phyloP scores from a whole-genome alignment of 2,329 filamentous ascomycete genomes.

The Talaromyces sp. region DNA sequence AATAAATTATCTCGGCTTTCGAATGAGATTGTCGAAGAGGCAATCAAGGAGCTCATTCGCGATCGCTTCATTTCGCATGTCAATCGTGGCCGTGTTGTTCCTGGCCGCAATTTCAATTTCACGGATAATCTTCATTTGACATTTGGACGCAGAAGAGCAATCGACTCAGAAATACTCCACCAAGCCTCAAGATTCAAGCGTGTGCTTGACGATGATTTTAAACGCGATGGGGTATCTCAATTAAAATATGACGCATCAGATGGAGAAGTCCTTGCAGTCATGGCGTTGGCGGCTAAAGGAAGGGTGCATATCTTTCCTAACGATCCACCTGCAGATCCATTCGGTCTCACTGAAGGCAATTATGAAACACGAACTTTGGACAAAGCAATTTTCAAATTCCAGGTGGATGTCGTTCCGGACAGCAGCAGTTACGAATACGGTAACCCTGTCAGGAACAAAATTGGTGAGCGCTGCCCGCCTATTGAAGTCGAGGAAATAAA shows the following conservation, averaged over 20 bases:
- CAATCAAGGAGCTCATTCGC: constrained; percentile 40
- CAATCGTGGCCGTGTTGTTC: constrained; percentile 39
- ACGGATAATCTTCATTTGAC: constrained; percentile 41
- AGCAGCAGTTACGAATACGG: constrained; percentile 38
- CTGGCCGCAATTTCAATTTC: constrained; percentile 45
- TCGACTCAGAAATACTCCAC: constrained; percentile 40
- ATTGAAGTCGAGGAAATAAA: constrained; percentile 1
- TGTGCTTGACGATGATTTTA: constrained; percentile 40
- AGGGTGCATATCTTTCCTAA: constrained; percentile 36
- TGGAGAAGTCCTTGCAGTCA: constrained; percentile 43
- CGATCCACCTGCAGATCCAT: constrained; percentile 44
- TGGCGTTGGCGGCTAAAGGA: constrained; percentile 40
- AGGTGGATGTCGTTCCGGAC: constrained; percentile 39
- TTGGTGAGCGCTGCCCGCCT: constrained; percentile 6
- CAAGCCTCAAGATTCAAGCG: constrained; percentile 44
- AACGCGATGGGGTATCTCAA: constrained; percentile 28
- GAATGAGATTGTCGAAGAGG: constrained; percentile 36
- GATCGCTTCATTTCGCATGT: constrained; percentile 40
- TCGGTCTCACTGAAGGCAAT: constrained; percentile 45
- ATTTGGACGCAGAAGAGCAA: constrained; percentile 40
- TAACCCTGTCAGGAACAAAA: constrained; percentile 32
- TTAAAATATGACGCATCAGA: constrained; percentile 41
- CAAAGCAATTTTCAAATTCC: constrained; percentile 42
- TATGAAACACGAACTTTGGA: constrained; percentile 49
- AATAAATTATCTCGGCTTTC: constrained; percentile 32